These are phyloP conservation scores for Diaporthe destruens DNA, from an alignment of 2,329 filamentous ascomycete genomes.

Conservation along the genomic window DNA sequence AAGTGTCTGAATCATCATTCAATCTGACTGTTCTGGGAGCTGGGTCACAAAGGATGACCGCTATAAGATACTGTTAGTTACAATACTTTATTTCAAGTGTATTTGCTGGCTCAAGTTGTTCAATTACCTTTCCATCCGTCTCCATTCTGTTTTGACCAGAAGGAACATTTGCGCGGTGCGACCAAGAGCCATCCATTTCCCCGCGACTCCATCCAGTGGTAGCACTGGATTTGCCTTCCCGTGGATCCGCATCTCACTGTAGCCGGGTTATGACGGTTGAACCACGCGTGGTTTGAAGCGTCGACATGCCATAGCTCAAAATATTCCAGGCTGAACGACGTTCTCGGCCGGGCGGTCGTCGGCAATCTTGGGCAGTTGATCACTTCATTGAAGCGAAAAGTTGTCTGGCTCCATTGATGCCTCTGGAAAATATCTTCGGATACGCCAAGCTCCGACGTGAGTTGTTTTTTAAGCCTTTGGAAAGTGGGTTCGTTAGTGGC, in stretches of 20 bases:
- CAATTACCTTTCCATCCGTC: conserved; percentile 16
- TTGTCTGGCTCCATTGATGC: conserved; percentile 35
- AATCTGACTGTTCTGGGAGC: conserved; percentile 1
- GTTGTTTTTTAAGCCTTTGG: not conserved
- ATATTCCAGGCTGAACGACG: conserved; percentile 26
- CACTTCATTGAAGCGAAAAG: conserved; percentile 37
- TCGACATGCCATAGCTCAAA: conserved; percentile 36
- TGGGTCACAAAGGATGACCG: conserved; percentile 27
- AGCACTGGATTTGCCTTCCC: conserved; percentile 24
- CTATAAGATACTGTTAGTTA: conserved; percentile 19
- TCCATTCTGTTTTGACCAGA: conserved; percentile 15
- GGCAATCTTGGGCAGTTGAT: conserved; percentile 37
- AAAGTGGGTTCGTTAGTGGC: not conserved
- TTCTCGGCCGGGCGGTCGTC: conserved; percentile 4
- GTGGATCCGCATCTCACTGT: conserved; percentile 24
- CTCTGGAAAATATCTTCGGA: conserved; percentile 15
- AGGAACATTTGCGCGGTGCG: conserved; percentile 34
- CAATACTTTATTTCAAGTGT: accelerated
- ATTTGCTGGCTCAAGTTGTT: accelerated
- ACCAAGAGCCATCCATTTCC: conserved; percentile 30
- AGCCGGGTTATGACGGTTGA: not conserved
- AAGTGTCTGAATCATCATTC: not conserved
- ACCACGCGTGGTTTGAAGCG: not conserved
- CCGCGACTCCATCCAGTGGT: conserved; percentile 31
- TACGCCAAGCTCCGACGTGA: not conserved